Conservation (phyloP, 2,329 filamentous ascomycete genomes). For the Fusarium pseudocircinatum region DNA sequence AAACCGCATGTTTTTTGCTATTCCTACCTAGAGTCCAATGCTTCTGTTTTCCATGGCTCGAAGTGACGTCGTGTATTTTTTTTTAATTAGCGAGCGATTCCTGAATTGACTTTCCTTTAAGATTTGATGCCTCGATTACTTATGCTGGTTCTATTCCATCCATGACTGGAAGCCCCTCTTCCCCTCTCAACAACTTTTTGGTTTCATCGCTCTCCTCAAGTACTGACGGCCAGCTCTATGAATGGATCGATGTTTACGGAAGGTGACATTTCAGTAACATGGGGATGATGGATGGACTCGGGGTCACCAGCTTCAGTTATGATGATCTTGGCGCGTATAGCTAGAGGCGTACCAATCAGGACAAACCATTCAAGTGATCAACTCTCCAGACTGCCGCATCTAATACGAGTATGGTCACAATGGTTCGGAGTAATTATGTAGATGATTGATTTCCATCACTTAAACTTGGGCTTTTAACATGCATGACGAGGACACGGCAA, state of each 20-base stretch:
- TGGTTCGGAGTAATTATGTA: too few relatives aligned
- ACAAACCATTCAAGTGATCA: not conserved
- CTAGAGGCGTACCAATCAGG: not conserved
- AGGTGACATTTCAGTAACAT: not conserved
- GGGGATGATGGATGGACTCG: too few relatives aligned
- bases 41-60: too few relatives aligned
- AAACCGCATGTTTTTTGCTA: constrained; percentile 31
- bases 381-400: not conserved
- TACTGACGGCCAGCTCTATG: rapidly evolving
- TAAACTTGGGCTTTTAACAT: not conserved
- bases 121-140: too few relatives aligned
- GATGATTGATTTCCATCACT: not conserved
- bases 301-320: not conserved
- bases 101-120: too few relatives aligned
- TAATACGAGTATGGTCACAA: not conserved
- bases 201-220: not conserved
- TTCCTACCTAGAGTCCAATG: too few relatives aligned
- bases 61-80: too few relatives aligned
- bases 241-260: not conserved
- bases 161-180: not conserved
- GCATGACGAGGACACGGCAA: not conserved
- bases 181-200: not conserved
- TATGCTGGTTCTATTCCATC: too few relatives aligned
- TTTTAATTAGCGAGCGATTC: too few relatives aligned
- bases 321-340: not conserved